phyloP scores from a whole-genome alignment of 2,329 filamentous ascomycete genomes.

The Fusarium sp. region DNA sequence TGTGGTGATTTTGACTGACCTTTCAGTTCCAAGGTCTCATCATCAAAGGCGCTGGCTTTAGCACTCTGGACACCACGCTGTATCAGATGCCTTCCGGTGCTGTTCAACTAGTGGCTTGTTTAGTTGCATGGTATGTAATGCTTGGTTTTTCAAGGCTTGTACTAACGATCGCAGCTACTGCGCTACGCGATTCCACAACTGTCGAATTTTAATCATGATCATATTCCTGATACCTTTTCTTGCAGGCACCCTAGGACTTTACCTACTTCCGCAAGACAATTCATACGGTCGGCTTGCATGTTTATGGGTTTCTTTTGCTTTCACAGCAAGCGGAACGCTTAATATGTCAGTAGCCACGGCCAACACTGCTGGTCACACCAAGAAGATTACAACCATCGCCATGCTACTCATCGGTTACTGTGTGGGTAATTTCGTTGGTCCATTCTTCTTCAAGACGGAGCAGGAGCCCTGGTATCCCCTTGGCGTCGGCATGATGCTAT shows the following conservation, averaged over 20 bases:
- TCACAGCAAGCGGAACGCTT: constrained; percentile 45
- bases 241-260: constrained; percentile 23
- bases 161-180: constrained; percentile 23
- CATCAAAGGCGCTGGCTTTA: constrained; percentile 44
- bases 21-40: constrained; percentile 45
- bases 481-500: constrained; percentile 38
- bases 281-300: constrained; percentile 43
- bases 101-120: constrained; percentile 34
- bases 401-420: constrained; percentile 63
- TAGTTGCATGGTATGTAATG: constrained; percentile 35
- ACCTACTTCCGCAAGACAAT: constrained; percentile 15
- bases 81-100: constrained; percentile 44
- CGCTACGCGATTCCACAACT: constrained; percentile 14
- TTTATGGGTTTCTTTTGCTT: constrained; percentile 48
- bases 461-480: constrained; percentile 27
- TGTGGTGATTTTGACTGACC: constrained; percentile 22
- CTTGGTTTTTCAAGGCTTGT: neutral
- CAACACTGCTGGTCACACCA: constrained; percentile 55
- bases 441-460: constrained; percentile 56
- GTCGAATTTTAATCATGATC: constrained; percentile 35
- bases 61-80: constrained; percentile 27
- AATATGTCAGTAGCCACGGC: constrained; percentile 45
- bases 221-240: constrained; percentile 28
- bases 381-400: constrained; percentile 61
- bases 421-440: constrained; percentile 57